Percentiles rank a stretch among this genome's conserved stretches.
Conservation (phyloP, 2,329 filamentous ascomycete genomes). For the Penicillium sp. region DNA sequence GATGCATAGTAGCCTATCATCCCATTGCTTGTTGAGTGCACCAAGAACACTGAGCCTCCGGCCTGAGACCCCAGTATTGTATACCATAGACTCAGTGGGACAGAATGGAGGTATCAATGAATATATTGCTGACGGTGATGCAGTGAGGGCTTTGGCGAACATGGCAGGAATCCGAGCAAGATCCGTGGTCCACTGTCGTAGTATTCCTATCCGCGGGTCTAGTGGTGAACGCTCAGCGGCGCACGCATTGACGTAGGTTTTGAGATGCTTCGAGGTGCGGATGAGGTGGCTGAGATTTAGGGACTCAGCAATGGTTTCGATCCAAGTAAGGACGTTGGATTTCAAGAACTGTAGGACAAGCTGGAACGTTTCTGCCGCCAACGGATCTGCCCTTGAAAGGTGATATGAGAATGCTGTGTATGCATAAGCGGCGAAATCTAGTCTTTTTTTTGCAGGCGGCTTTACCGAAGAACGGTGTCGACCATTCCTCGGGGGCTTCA, state of each 20-base stretch:
- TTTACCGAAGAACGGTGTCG: slow-evolving; percentile 10
- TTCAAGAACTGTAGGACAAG: slow-evolving; percentile 36
- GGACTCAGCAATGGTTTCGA: slow-evolving; percentile 31
- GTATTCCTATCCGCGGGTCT: slow-evolving; percentile 17
- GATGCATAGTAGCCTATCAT: slow-evolving; percentile 37
- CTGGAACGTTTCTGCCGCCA: slow-evolving; percentile 24
- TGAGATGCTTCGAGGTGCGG: slow-evolving; percentile 16
- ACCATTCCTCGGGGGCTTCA: slow-evolving; percentile 36
- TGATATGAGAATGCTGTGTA: slow-evolving; percentile 40
- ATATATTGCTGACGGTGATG: slow-evolving; percentile 37
- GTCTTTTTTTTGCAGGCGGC: slow-evolving; percentile 14
- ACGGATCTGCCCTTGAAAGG: slow-evolving; percentile 31
- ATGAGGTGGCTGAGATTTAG: slow-evolving; percentile 17
- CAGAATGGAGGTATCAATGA: slow-evolving; percentile 39
- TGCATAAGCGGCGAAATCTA: slow-evolving; percentile 34
- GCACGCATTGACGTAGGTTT: slow-evolving; percentile 16
- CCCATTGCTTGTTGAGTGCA: slow-evolving; percentile 29
- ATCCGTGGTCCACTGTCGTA: slow-evolving; percentile 36
- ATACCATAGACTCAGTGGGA: slow-evolving; percentile 32
- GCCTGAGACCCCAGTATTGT: slow-evolving; percentile 14
- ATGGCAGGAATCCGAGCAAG: slow-evolving; percentile 36
- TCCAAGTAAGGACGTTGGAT: slow-evolving; percentile 43
- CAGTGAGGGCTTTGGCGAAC: slow-evolving; percentile 33
- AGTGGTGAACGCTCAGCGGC: slow-evolving; percentile 19
- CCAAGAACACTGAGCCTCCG: slow-evolving; percentile 30